These are phyloP conservation scores for Punctularia strigosozonata DNA, from an alignment of 768 basidiomycete species.

Conservation along the genomic window DNA sequence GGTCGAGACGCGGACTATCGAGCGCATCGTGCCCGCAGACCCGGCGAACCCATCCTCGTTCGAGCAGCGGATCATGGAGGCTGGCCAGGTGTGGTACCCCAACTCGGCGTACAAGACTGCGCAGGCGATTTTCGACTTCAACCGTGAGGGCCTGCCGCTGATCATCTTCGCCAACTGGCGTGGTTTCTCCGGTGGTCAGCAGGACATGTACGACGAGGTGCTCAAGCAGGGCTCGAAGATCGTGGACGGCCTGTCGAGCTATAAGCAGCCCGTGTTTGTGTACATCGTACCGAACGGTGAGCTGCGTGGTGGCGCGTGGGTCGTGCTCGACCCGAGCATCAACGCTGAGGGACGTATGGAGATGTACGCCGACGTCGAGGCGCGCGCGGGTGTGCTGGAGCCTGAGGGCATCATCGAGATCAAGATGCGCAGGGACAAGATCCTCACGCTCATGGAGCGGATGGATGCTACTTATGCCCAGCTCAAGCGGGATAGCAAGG, in stretches of 20 bases:
- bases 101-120: constrained; percentile 99
- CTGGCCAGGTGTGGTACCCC: constrained; percentile 99
- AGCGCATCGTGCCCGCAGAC: constrained; percentile 93
- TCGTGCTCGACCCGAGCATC: constrained; percentile 96
- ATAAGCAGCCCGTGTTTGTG: constrained; percentile 96
- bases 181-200: constrained; percentile 98
- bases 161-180: constrained; percentile 99
- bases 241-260: constrained; percentile 93
- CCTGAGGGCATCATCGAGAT: constrained; percentile 97
- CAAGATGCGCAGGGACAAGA: constrained; percentile 94
- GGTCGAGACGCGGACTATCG: constrained; percentile 94
- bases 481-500: constrained; percentile 73
- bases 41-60: constrained; percentile 95
- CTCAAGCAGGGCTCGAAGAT: constrained; percentile 97
- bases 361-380: constrained; percentile 96
- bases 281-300: constrained; percentile 99
- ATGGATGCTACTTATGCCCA: constrained; percentile 75
- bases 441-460: constrained; percentile 84
- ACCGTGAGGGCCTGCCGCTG: constrained; percentile 90
- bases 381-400: constrained; percentile 93
- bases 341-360: constrained; percentile 90
- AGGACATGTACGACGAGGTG: constrained; percentile 98
- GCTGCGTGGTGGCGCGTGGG: constrained; percentile 98
- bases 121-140: constrained; percentile 97
- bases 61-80: constrained; percentile 97